Evolutionary conservation across 1,139 yeast genomes (phyloP), one percentile per base, ranked within the genome.

Genomic region (Kodamaea suecica): DNA sequence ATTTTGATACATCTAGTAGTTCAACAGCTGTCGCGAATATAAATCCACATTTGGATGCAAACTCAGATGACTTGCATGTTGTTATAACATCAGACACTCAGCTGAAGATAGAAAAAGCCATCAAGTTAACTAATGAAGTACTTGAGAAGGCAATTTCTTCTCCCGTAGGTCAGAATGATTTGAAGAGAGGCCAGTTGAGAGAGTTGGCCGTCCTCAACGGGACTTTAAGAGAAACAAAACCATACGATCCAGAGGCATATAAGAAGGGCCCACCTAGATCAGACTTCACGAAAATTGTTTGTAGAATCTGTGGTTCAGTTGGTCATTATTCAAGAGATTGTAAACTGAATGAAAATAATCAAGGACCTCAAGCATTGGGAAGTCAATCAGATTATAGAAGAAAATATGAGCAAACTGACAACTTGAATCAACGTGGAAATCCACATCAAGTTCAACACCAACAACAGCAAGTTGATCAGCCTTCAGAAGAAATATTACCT

Each of bases 291-390:
- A 71, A 66, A 35, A 68, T 90, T 31, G 74, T 82, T 14, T 92
- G 97, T 62, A 71, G 78, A 28, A 67, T 70, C 15, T 92, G 97
- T 70, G 95, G 95, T 3, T 75, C 75, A 35, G 67, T 75, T 19
- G 98, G 97, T 0, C 97, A 92, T 62, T 78, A 81, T 49, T 88
- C 95, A 1, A 70, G 90, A 40, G 97, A 92, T 61, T 92, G 97
- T 70, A 78, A 73, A 42, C 47, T 50, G 31, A 52, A 44, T 20
- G 23, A 20, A 15, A 17, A 24, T 17, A 21, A 32, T 17, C n/a
- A n/a, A n/a, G n/a, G n/a, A n/a, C n/a, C n/a, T n/a, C n/a, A n/a
- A n/a, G n/a, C n/a, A n/a, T n/a, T n/a, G n/a, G n/a, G n/a, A n/a
- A n/a, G n/a, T 24, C 21, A 6, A 9, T 19, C 21, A 19, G 21